Conservation (phyloP, 2,329 filamentous ascomycete species). For the Knufia fluminis region DNA sequence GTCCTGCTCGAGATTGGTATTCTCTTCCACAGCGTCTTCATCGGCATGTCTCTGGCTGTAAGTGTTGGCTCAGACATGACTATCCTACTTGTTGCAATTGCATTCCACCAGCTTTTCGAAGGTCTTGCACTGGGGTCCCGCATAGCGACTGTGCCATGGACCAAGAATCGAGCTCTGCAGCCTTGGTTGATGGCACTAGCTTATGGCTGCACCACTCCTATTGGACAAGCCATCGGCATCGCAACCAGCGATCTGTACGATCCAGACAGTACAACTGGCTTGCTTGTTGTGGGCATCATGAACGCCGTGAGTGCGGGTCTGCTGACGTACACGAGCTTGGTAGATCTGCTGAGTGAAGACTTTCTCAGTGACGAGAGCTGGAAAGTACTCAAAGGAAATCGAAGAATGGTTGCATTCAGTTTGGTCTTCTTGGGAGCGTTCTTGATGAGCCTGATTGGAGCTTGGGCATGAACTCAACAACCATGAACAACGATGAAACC, state of each 20-base stretch:
- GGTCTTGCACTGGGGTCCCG: slow-evolving; percentile 75
- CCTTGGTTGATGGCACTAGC: slow-evolving; percentile 62
- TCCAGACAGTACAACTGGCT: slow-evolving; percentile 59
- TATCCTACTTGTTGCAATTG: slow-evolving; percentile 68
- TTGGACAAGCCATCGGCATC: slow-evolving; percentile 72
- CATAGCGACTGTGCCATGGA: slow-evolving; percentile 55
- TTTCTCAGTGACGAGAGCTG: slow-evolving; percentile 70
- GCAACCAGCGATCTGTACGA: slow-evolving; percentile 65
- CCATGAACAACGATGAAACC: no score
- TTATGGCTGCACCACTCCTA: slow-evolving; percentile 51
- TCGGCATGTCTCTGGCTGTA: slow-evolving; percentile 75
- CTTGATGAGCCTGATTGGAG: slow-evolving; percentile 63
- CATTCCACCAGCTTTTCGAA: slow-evolving; percentile 81
- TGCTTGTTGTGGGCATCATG: slow-evolving; percentile 72
- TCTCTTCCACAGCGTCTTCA: slow-evolving; percentile 74
- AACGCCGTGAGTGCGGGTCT: slow-evolving; percentile 72
- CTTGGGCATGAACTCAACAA: slow-evolving; percentile 61
- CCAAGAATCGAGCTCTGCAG: slow-evolving; percentile 55
- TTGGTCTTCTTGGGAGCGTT: slow-evolving; percentile 55
- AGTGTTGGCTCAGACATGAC: slow-evolving; percentile 68
- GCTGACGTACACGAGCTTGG: slow-evolving; percentile 65
- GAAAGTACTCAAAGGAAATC: slow-evolving; percentile 52
- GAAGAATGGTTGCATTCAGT: slow-evolving; percentile 53
- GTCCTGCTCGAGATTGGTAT: slow-evolving; percentile 72
- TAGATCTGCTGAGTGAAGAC: slow-evolving; percentile 70